phyloP scores from a whole-genome alignment of 2,329 filamentous ascomycete species.

The Alternaria arborescens region DNA sequence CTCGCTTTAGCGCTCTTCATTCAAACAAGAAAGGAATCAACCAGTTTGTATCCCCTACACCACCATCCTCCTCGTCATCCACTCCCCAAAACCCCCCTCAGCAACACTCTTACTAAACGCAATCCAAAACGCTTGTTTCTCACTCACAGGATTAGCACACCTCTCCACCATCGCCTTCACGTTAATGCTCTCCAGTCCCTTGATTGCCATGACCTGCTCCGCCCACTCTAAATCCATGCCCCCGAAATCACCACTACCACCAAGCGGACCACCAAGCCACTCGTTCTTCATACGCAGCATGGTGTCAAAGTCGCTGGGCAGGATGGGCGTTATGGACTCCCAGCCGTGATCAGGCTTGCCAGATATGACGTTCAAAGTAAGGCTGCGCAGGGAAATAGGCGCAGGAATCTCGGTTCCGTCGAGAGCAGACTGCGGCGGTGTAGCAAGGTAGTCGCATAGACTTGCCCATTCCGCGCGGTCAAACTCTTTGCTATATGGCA shows the following conservation, averaged over 20 bases:
- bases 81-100: conserved; percentile 63
- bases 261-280: conserved; percentile 26
- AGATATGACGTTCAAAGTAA: conserved; percentile 63
- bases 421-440: background rate
- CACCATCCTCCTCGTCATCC: conserved; percentile 55
- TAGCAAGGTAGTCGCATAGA: conserved; percentile 57
- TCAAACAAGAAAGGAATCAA: too few relatives aligned
- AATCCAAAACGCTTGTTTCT: conserved; percentile 66
- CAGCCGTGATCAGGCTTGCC: conserved; percentile 60
- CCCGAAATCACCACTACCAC: conserved; percentile 16
- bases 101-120: conserved; percentile 68
- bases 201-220: conserved; percentile 62
- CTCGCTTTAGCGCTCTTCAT: too few relatives aligned
- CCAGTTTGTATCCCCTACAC: background rate
- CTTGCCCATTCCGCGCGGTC: conserved; percentile 64
- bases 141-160: conserved; percentile 62
- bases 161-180: conserved; percentile 64
- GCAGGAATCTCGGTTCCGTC: background rate
- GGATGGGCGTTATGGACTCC: conserved; percentile 55
- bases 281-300: conserved; percentile 39
- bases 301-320: conserved; percentile 30
- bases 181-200: conserved; percentile 60
- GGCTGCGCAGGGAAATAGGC: conserved; percentile 18
- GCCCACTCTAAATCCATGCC: conserved; percentile 63
- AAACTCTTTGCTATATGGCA: conserved; percentile 63